These are phyloP conservation scores for Sporothrix dimorphospora DNA, from an alignment of 2,329 filamentous ascomycete species.

Conservation along the genomic window DNA sequence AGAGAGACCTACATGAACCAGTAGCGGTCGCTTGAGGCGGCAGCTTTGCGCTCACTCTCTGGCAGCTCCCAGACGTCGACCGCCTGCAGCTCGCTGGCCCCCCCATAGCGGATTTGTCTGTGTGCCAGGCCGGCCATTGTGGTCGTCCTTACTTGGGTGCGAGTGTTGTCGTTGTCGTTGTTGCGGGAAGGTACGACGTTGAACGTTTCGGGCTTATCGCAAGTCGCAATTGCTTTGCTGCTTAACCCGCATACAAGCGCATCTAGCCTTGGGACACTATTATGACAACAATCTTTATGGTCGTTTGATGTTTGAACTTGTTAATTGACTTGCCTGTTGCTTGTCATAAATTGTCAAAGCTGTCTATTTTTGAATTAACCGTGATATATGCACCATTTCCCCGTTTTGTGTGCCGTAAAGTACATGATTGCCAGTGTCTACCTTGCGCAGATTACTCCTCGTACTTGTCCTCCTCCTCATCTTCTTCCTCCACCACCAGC, in stretches of 20 bases:
- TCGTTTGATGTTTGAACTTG: neutral
- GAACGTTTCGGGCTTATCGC: constrained; percentile 17
- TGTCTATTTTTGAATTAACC: constrained; percentile 4
- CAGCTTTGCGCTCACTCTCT: constrained; percentile 30
- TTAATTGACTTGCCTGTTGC: neutral
- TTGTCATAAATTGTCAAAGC: neutral
- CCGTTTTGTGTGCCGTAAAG: constrained; percentile 18
- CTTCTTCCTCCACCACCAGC: constrained; percentile 34
- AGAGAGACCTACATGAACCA: constrained; percentile 48
- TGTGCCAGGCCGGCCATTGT: constrained; percentile 38
- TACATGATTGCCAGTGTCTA: neutral
- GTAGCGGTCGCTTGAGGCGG: constrained; percentile 29
- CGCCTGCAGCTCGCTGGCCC: constrained; percentile 48
- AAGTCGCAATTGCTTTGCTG: constrained; percentile 12
- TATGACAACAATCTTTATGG: neutral
- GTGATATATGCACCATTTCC: neutral
- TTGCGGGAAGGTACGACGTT: constrained; percentile 2
- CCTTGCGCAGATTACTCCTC: constrained; percentile 19
- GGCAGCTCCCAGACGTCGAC: constrained; percentile 50
- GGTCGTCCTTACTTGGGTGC: no score
- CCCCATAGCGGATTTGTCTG: constrained; percentile 44
- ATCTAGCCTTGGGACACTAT: neutral
- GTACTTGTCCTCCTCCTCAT: constrained; percentile 28
- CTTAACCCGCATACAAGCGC: constrained; percentile 22
- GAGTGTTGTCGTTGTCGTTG: no score